Conservation (phyloP, 768 basidiomycete genomes). For the Tylopilus vinaceipallidus region DNA sequence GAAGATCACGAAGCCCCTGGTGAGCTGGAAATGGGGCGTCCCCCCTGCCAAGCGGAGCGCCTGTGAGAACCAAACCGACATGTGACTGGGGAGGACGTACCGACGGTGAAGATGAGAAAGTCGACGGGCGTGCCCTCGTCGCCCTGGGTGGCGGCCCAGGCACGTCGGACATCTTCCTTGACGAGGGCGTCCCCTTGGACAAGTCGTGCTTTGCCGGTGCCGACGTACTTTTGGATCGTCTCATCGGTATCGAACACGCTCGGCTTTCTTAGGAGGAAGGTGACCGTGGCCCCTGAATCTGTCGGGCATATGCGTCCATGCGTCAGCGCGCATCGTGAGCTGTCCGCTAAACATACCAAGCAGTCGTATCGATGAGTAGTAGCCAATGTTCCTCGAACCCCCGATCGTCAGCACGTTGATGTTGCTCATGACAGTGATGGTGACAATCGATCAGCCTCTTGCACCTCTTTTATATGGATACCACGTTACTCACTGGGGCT, state of each 20-base stretch:
- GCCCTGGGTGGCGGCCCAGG: constrained; percentile 44
- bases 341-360: constrained; percentile 46
- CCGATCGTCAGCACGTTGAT: constrained; percentile 43
- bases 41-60: constrained; percentile 11
- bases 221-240: constrained; percentile 49
- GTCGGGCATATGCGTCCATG: no score
- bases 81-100: constrained; percentile 33
- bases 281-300: constrained; percentile 61
- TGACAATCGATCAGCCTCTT: no score
- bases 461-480: constrained; percentile 4
- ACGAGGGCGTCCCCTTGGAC: constrained; percentile 61
- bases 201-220: constrained; percentile 49
- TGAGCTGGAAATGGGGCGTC: constrained; percentile 40
- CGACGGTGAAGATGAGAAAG: constrained; percentile 59
- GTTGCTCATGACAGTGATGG: constrained; percentile 15
- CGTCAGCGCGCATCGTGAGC: no score
- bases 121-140: constrained; percentile 41
- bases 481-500: constrained; percentile 4
- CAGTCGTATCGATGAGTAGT: constrained; percentile 45
- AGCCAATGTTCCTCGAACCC: constrained; percentile 58
- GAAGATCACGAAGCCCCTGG: constrained; percentile 47
- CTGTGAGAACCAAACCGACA: neutral
- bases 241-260: constrained; percentile 53
- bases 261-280: constrained; percentile 57
- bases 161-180: constrained; percentile 47